Conservation (phyloP, 371 early-diverging fungal species). For the Sporodiniella umbellata region DNA sequence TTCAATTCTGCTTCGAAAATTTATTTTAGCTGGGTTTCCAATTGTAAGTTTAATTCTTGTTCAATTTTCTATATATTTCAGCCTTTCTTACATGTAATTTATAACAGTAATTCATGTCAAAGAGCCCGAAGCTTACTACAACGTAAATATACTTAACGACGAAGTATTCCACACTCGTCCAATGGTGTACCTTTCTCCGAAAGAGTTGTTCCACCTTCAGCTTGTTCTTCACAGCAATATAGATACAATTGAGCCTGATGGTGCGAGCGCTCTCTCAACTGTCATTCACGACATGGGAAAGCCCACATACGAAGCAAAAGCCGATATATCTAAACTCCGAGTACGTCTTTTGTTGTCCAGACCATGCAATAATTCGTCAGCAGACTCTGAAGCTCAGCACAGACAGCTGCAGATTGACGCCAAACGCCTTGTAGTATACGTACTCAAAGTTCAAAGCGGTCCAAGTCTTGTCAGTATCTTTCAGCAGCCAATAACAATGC, state of each 20-base stretch:
- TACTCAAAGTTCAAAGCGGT: conserved; percentile 84
- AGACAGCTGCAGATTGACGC: conserved; percentile 85
- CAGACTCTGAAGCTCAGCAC: conserved; percentile 63
- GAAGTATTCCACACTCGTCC: conserved; percentile 81
- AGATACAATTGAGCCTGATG: conserved; percentile 56
- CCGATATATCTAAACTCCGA: conserved; percentile 58
- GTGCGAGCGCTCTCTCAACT: conserved; percentile 72
- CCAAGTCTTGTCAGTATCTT: conserved; percentile 79
- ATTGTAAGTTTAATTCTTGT: conserved; percentile 54
- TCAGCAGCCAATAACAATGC: conserved; percentile 63
- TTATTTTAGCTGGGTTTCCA: conserved; percentile 75
- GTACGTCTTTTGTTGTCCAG: conserved; percentile 71
- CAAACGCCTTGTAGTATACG: conserved; percentile 81
- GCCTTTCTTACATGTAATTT: too few species aligned
- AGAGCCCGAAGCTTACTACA: conserved; percentile 86
- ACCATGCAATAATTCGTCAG: conserved; percentile 56
- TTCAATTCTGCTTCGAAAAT: conserved; percentile 68
- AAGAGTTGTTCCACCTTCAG: conserved; percentile 89
- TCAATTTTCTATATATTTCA: too few species aligned
- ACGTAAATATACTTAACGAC: conserved; percentile 87
- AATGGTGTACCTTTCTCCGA: conserved; percentile 82
- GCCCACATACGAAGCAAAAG: conserved; percentile 59
- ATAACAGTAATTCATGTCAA: conserved; percentile 71
- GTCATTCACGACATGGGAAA: conserved; percentile 81
- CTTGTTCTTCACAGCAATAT: conserved; percentile 73